Evolutionary conservation across 106 monocot species (phyloP), one percentile per base, ranked within the genome.

Genomic region (Narthecium ossifragum): DNA sequence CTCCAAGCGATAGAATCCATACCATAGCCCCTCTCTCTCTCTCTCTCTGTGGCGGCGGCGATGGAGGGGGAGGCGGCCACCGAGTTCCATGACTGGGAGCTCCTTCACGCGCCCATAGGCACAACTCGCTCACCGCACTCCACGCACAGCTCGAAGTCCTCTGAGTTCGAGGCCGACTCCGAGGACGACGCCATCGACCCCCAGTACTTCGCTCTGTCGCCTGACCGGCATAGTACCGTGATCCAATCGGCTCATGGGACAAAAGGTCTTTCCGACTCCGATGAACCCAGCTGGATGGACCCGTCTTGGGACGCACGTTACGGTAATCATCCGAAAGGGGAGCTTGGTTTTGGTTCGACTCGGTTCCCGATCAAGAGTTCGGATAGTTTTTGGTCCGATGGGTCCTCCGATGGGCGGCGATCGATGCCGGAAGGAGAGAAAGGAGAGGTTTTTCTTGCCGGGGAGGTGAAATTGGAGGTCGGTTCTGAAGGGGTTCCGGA

Each of bases 241-340:
- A 0, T 54, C 53, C 23, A 29, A 27, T 31, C n/a, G 46, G 13
- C n/a, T 53, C 61, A n/a, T n/a, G n/a, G n/a, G n/a, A n/a, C n/a
- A n/a, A n/a, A n/a, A n/a, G n/a, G n/a, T n/a, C n/a, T n/a, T n/a
- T n/a, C n/a, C n/a, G n/a, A n/a, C 34, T 74, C 67, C 30, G 73
- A 73, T 20, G 55, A 67, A 55, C 74, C 74, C 26, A 74, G 74
- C 66, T 61, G 54, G 48, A 17, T 62, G 47, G 74, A 74, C 5
- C 67, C 66, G 24, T 3, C 6, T 23, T 9, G 21, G 12, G 17
- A 34, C 28, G 17, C 46, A 8, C 46, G 18, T n/a, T 46, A 15
- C 46, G 11, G 4, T 5, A n/a, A 46, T 20, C 18, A 8, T n/a
- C 36, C 36, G 36, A 5, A 5, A 5, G 36, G n/a, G n/a, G n/a